phyloP scores from a whole-genome alignment of 495 filamentous ascomycete species.

The Clavariopsis aquatica region DNA sequence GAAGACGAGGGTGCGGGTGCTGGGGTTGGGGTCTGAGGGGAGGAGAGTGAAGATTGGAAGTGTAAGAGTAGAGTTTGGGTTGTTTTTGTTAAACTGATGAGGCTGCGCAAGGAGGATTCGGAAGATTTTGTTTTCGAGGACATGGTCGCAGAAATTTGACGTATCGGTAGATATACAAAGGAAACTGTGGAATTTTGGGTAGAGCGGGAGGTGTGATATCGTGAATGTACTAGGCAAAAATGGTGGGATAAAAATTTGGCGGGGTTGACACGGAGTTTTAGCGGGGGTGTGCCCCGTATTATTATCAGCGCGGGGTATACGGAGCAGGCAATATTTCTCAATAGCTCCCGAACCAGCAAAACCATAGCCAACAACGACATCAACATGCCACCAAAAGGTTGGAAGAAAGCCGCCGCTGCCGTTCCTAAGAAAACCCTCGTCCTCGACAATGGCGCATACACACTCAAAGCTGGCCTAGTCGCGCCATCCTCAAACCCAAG shows the following conservation, averaged over 20 bases:
- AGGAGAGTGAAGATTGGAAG: constrained; percentile 39
- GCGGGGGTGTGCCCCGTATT: constrained; percentile 3
- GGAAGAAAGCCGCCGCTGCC: constrained; percentile 18
- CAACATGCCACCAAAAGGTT: constrained; percentile 34
- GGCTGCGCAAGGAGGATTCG: constrained; percentile 10
- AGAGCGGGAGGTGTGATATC: not conserved
- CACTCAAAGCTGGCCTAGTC: constrained; percentile 88
- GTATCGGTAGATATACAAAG: not conserved
- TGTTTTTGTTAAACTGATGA: constrained; percentile 40
- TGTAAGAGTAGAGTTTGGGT: constrained; percentile 40
- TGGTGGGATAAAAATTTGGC: constrained; percentile 1
- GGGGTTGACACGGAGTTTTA: not conserved
- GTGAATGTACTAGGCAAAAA: not conserved
- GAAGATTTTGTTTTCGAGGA: constrained; percentile 9
- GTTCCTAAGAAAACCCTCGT: constrained; percentile 70
- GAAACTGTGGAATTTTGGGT: not conserved
- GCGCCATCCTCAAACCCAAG: constrained; percentile 30
- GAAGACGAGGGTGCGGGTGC: constrained; percentile 45
- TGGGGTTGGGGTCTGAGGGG: constrained; percentile 42
- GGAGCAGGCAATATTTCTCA: not conserved
- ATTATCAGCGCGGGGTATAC: not conserved
- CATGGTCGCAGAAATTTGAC: not conserved
- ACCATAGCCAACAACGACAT: not conserved
- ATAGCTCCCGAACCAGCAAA: not conserved
- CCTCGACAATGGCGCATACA: constrained; percentile 91